phyloP scores from a whole-genome alignment of 768 basidiomycete genomes.

The Rhodosporidiobolus sp. region DNA sequence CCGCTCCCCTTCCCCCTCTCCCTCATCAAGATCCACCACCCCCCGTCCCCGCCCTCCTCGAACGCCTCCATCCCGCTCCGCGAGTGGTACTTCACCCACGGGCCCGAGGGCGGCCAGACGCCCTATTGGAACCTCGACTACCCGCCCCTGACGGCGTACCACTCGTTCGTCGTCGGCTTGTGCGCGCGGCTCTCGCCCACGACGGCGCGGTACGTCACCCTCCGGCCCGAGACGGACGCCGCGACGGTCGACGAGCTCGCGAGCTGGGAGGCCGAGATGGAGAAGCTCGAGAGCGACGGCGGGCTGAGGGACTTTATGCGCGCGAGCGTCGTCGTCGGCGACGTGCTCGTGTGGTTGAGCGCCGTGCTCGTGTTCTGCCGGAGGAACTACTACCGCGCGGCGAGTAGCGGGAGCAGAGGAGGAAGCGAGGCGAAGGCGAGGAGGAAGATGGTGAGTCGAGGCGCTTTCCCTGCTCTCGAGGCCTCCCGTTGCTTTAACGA shows the following conservation, averaged over 20 bases:
- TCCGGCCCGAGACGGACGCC: constrained; percentile 5
- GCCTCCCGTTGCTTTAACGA: neutral
- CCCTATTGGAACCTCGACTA: constrained; percentile 95
- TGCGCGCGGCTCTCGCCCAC: constrained; percentile 15
- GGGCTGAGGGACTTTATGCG: constrained; percentile 65
- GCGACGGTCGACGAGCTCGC: constrained; percentile 62
- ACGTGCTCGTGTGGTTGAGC: constrained; percentile 69
- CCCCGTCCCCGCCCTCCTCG: neutral
- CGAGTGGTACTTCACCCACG: constrained; percentile 83
- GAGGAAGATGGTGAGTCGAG: constrained; percentile 65
- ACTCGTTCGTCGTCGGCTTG: constrained; percentile 42
- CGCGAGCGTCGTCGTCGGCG: constrained; percentile 64
- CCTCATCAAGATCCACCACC: constrained; percentile 1
- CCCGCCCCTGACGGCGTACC: constrained; percentile 84
- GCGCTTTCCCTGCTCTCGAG: too few species aligned
- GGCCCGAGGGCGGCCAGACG: constrained; percentile 45
- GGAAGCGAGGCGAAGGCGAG: constrained; percentile 7
- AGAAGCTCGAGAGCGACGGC: constrained; percentile 51
- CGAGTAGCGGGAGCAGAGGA: neutral
- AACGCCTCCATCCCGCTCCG: constrained; percentile 52
- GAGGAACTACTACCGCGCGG: constrained; percentile 14
- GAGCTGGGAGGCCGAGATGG: constrained; percentile 65
- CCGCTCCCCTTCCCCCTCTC: constrained; percentile 42
- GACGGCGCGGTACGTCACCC: constrained; percentile 12
- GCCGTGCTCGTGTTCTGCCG: constrained; percentile 66